Percentiles rank a stretch among this genome's conserved stretches.
These are phyloP conservation scores for Neurospora sp. DNA, from an alignment of 495 filamentous ascomycete genomes.

Conservation along the genomic window DNA sequence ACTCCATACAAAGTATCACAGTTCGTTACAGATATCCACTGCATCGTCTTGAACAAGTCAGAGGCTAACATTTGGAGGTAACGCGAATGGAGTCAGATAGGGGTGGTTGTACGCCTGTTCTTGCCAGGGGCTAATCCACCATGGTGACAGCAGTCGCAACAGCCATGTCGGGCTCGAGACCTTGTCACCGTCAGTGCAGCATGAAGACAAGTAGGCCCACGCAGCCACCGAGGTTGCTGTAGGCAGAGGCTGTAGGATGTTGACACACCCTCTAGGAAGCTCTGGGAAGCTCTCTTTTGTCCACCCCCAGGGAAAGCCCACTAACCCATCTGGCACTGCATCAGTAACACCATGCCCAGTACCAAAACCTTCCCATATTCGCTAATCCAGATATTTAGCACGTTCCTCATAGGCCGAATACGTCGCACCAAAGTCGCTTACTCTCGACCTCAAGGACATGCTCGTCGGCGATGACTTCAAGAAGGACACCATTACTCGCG, in stretches of 20 bases:
- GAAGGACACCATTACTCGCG: slow-evolving; percentile 54
- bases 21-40: neutral
- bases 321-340: neutral
- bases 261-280: neutral
- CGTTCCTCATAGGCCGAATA: slow-evolving; percentile 39
- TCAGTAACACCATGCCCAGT: neutral
- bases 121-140: neutral
- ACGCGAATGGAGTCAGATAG: neutral
- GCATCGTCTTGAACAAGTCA: neutral
- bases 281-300: neutral
- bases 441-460: slow-evolving; percentile 64
- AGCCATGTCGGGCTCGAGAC: neutral
- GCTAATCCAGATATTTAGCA: neutral
- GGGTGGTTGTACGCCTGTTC: neutral
- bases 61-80: neutral
- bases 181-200: neutral
- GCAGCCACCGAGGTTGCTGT: neutral
- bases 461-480: slow-evolving; percentile 67
- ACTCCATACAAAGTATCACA: neutral
- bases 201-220: neutral
- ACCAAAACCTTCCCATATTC: neutral
- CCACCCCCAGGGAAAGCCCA: neutral
- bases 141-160: neutral
- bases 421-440: slow-evolving; percentile 63
- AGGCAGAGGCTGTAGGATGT: neutral